Evolutionary conservation across 2,329 filamentous ascomycete genomes (phyloP).

Genomic region (Tolypocladium paradoxum): DNA sequence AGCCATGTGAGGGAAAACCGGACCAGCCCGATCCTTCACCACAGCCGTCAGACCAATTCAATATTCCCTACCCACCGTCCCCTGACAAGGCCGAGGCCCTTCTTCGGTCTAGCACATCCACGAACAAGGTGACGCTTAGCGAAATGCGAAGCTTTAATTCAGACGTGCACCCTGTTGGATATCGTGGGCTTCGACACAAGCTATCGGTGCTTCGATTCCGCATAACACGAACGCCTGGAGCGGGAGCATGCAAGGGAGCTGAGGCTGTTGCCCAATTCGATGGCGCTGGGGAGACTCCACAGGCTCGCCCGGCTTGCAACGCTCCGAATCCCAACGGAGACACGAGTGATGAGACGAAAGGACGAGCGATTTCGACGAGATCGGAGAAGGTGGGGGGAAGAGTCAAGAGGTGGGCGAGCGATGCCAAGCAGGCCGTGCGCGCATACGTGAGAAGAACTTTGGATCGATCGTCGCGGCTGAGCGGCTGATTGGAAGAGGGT

Average conservation of each 20-base stretch:
- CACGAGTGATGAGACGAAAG: not conserved
- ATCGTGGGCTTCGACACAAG: conserved; percentile 15
- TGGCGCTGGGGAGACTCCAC: not conserved
- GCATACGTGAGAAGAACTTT: conserved; percentile 21
- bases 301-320: not conserved
- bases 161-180: not conserved
- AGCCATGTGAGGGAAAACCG: conserved; percentile 4
- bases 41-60: conserved; percentile 22
- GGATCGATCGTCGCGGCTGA: conserved; percentile 16
- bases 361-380: conserved; percentile 4
- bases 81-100: conserved; percentile 5
- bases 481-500: conserved; percentile 3
- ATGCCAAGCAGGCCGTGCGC: conserved; percentile 20
- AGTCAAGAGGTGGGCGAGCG: conserved; percentile 22
- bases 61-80: conserved; percentile 20
- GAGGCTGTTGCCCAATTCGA: conserved; percentile 3
- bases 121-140: conserved; percentile 3
- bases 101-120: conserved; percentile 4
- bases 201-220: conserved; percentile 19
- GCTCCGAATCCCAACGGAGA: not conserved
- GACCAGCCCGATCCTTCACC: conserved; percentile 7
- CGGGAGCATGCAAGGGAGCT: conserved; percentile 6
- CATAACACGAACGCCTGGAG: conserved; percentile 6
- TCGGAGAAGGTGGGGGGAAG: conserved; percentile 13
- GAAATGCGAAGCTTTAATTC: conserved; percentile 6